Percentiles rank a stretch among this genome's conserved stretches.
These are phyloP conservation scores for Shiraia bambusicola DNA, from an alignment of 2,329 filamentous ascomycete species.

Conservation along the genomic window DNA sequence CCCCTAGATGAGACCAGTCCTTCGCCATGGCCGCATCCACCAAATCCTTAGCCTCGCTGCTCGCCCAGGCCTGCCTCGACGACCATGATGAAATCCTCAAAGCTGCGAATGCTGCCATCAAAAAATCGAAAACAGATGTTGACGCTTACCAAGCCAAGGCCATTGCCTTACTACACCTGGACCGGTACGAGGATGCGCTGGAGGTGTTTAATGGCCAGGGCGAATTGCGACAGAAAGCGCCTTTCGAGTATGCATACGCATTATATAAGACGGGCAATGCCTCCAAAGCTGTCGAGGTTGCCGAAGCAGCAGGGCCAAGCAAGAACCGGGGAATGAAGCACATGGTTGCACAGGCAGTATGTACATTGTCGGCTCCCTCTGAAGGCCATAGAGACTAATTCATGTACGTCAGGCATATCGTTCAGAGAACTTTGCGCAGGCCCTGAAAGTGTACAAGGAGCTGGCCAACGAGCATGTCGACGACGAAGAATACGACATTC, in stretches of 20 bases:
- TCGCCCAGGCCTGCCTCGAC: conserved; percentile 60
- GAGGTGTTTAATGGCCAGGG: conserved; percentile 65
- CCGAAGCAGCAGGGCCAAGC: conserved; percentile 38
- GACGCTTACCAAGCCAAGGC: conserved; percentile 69
- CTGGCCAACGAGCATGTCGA: conserved; percentile 54
- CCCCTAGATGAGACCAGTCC: conserved; percentile 20
- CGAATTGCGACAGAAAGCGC: conserved; percentile 61
- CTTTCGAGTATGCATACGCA: conserved; percentile 76
- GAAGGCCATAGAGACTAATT: not conserved
- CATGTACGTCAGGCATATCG: conserved; percentile 62
- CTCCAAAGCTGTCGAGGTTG: conserved; percentile 61
- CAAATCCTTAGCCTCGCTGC: conserved; percentile 56
- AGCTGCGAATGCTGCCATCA: conserved; percentile 58
- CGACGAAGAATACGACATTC: conserved; percentile 71
- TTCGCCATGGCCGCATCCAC: conserved; percentile 43
- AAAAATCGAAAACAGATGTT: conserved; percentile 59
- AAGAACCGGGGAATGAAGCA: conserved; percentile 57
- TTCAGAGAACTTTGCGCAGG: conserved; percentile 69
- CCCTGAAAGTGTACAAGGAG: conserved; percentile 63
- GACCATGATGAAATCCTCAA: conserved; percentile 76
- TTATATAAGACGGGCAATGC: conserved; percentile 77
- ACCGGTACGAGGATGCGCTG: conserved; percentile 77
- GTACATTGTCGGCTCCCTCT: no score
- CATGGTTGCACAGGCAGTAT: conserved; percentile 63
- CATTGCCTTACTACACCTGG: conserved; percentile 76